Conservation (phyloP, 495 filamentous ascomycete genomes). For the Podospora pseudoanserina region DNA sequence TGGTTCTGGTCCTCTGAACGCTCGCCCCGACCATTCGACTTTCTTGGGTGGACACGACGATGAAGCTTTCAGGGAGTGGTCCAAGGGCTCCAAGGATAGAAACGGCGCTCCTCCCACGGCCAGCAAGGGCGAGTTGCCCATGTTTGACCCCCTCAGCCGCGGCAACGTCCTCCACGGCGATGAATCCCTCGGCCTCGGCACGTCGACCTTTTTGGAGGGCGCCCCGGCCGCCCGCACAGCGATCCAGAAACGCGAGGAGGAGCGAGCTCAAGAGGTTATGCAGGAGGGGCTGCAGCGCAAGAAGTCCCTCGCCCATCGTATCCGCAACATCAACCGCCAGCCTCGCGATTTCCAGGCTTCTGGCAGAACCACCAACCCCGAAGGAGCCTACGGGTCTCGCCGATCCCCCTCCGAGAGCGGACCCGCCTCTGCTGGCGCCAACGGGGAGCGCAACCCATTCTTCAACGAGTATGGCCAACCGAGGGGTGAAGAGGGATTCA, state of each 20-base stretch:
- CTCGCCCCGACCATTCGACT: slow-evolving; percentile 73
- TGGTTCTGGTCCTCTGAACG: slow-evolving; percentile 79
- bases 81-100: slow-evolving; percentile 31
- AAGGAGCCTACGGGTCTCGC: slow-evolving; percentile 34
- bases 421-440: slow-evolving; percentile 63
- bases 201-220: slow-evolving; percentile 93
- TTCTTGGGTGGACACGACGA: slow-evolving; percentile 73
- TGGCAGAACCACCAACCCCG: slow-evolving; percentile 51
- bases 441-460: slow-evolving; percentile 73
- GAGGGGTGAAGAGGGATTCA: slow-evolving; percentile 42
- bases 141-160: slow-evolving; percentile 49
- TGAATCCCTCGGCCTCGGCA: slow-evolving; percentile 80
- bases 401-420: slow-evolving; percentile 50
- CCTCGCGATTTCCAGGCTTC: slow-evolving; percentile 51
- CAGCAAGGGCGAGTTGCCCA: slow-evolving; percentile 40
- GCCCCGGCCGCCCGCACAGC: slow-evolving; percentile 81
- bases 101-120: not conserved
- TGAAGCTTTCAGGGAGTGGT: slow-evolving; percentile 84
- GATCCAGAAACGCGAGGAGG: slow-evolving; percentile 72
- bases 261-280: slow-evolving; percentile 49
- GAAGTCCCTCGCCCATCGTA: slow-evolving; percentile 86
- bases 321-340: slow-evolving; percentile 62
- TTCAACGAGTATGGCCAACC: slow-evolving; percentile 67
- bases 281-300: slow-evolving; percentile 76
- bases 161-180: slow-evolving; percentile 77